Base-by-base conservation (phyloP, 208 protist genomes). In the Leishmania lainsoni region DNA sequence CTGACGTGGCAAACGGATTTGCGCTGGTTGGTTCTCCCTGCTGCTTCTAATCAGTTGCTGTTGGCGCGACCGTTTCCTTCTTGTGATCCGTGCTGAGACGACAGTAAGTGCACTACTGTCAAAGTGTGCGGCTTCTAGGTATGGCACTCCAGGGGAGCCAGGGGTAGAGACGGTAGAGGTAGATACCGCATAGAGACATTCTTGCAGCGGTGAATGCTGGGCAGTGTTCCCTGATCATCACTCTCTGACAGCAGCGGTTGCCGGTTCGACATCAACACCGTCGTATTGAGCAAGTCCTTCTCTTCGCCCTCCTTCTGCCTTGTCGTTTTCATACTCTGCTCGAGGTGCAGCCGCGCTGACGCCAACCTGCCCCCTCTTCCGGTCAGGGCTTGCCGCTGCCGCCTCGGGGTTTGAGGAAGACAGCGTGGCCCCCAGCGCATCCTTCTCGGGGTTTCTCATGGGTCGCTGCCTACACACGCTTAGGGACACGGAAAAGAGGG, bases 171-270 rank as follows among this genome's bases (percentile, higher is more conserved):
- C 22, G 72, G 14, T 58, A 3, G 32, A 39, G 35, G 54, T 29
- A 61, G 77, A 49, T 79, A 80, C 45, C 75, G 70, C 54, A 82
- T 42, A 80, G 80, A 80, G 20, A 76, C 78, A 59, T 80, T 70
- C 56, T 85, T 77, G 61, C 58, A 63, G 9, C 81, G 70, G 42
- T 81, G 77, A 54, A 79, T 85, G 52, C 81, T 79, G 17, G n/a
- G 69, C 9, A 63, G 76, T 16, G 63, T 76, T n/a, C 12, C 54
- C 29, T 74, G 61, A 78, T 85, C 76, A 48, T 0, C 56, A 22
- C 59, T 58, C 26, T 74, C 76, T 9, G 59, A 56, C 29, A 26
- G 65, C 54, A 9, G 39, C 26, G 39, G 71, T 0, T 48, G 63
- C 22, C 49, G 35, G 56, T 72, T 79, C 49, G 61, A 75, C 58